Percentiles rank a stretch among this genome's conserved stretches.
Evolutionary conservation across 148 eudicot species (phyloP).

Genomic region (Rhododendron henanense): DNA sequence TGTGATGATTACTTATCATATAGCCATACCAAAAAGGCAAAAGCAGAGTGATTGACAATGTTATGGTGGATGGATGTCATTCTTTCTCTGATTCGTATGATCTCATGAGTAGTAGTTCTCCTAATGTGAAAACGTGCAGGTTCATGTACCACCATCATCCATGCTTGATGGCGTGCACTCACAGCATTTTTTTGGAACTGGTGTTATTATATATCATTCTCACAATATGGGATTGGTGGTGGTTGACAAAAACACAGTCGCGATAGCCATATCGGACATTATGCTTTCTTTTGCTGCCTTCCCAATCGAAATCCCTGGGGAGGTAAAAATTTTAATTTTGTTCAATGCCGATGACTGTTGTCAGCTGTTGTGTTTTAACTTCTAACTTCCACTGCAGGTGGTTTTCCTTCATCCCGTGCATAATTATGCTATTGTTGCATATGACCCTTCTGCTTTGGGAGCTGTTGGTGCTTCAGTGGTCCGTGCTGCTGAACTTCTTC

Average conservation of each 20-base stretch:
- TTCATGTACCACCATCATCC: constrained; percentile 94
- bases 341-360: not conserved
- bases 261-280: constrained; percentile 79
- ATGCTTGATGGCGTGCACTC: constrained; percentile 96
- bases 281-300: constrained; percentile 95
- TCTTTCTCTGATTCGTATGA: not conserved
- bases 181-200: constrained; percentile 94
- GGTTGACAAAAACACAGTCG: constrained; percentile 96
- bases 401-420: constrained; percentile 96
- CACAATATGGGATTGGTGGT: constrained; percentile 81
- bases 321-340: constrained; percentile 38
- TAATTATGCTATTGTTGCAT: constrained; percentile 90
- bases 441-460: constrained; percentile 89
- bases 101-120: not conserved
- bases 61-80: not conserved
- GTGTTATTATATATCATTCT: constrained; percentile 87
- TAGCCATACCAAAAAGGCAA: not conserved
- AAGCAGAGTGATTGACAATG: not conserved
- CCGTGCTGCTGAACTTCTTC: constrained; percentile 91
- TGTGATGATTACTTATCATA: not conserved
- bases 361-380: constrained; percentile 7
- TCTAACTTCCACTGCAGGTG: constrained; percentile 46
- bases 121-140: constrained; percentile 38
- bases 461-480: constrained; percentile 73
- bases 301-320: constrained; percentile 95